Base-by-base conservation (phyloP, 2,329 filamentous ascomycete genomes). In the Cercospora sojina region DNA sequence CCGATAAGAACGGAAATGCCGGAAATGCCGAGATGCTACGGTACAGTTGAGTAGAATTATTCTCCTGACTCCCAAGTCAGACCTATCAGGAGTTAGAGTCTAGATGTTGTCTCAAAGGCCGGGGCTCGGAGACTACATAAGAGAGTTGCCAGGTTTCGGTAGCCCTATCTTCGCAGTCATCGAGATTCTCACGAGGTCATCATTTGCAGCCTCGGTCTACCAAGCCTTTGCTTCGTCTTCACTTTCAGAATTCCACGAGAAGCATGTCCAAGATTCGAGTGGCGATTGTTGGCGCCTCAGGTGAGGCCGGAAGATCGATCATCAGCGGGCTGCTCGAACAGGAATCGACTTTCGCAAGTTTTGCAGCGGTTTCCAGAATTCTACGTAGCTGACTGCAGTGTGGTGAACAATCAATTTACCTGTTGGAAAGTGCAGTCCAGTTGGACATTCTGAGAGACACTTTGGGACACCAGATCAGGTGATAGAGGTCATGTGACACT, bases 211-310 rank as follows among this genome's bases (percentile, higher is more conserved):
- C 25, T 27, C 25, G 12, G 4, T 35, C 0, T 35, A 35, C 4
- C 32, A 13, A 13, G 32, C 12, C 13, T 31, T 35, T 35, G 12
- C 32, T 13, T 13, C 32, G 3, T 35, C 1, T 35, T 5, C 0
- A 2, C 4, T 5, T 35, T 0, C 0, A 35, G 16, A 35, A 1
- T 6, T 35, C 1, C 13, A 2, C 13, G 6, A 2, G 7, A 16
- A 35, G 13, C 5, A 35, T 38, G 35, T 16, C 35, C 35, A 6
- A 38, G 8, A 16, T 38, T 16, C 35, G 16, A 1, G 35, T 38
- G 6, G 35, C 13, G 1, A 8, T 38, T 7, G 16, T 38, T 16
- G 35, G 35, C 1, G 35, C 13, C 3, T 38, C 13, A n/a, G 35
- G 35, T 7, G 35, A 38, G 35, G 35, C 35, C 3, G 35, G 35